phyloP scores from a whole-genome alignment of 2,329 filamentous ascomycete genomes.

The Aureobasidium sp. region DNA sequence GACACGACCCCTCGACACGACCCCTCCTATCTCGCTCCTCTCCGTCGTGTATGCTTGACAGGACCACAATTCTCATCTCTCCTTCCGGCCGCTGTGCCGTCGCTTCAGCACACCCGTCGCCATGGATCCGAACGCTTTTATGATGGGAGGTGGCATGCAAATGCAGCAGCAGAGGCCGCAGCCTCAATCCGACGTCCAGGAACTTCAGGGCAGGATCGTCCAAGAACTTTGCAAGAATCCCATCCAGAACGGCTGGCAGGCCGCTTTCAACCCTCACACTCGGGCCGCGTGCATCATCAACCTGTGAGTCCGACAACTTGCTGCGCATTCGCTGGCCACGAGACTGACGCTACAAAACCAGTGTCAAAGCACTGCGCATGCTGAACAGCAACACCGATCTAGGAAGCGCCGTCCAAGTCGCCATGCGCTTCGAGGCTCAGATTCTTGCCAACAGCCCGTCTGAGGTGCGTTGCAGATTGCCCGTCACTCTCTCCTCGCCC shows the following conservation, averaged over 20 bases:
- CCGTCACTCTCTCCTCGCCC: not conserved
- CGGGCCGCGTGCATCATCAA: conserved; percentile 28
- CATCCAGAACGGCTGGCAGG: conserved; percentile 27
- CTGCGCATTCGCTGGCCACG: not conserved
- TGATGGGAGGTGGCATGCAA: conserved; percentile 18
- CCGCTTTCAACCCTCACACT: conserved; percentile 25
- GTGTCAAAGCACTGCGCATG: conserved; percentile 17
- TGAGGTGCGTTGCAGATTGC: conserved; percentile 5
- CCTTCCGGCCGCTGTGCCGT: conserved; percentile 8
- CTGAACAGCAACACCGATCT: conserved; percentile 13
- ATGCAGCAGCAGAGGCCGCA: conserved; percentile 27
- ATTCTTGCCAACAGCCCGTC: conserved; percentile 11
- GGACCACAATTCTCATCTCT: not conserved
- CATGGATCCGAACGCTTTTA: conserved; percentile 20
- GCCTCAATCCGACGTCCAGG: conserved; percentile 21
- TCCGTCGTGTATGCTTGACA: conserved; percentile 11
- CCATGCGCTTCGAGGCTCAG: conserved; percentile 17
- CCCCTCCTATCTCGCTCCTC: not conserved
- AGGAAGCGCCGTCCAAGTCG: conserved; percentile 11
- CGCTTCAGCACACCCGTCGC: not conserved
- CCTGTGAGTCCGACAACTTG: conserved; percentile 23
- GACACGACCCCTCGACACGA: not conserved
- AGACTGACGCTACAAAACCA: conserved; percentile 14
- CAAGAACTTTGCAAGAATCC: conserved; percentile 22
- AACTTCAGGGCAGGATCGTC: conserved; percentile 23